Conservation (phyloP, 345 rosid genomes). For the Microcos paniculata region DNA sequence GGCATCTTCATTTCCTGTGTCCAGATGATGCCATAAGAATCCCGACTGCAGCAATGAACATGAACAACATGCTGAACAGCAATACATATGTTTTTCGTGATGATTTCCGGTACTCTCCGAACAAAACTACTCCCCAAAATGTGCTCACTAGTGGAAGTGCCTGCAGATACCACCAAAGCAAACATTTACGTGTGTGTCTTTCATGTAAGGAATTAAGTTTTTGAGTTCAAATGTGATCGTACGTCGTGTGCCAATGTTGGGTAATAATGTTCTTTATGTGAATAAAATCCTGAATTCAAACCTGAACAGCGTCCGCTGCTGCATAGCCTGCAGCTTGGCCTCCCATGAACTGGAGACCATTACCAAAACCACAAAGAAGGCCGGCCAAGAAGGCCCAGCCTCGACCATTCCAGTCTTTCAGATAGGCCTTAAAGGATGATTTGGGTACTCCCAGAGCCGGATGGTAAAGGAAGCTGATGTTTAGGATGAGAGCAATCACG, state of each 20-base stretch:
- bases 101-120: slow-evolving; percentile 84
- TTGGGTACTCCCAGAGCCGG: slow-evolving; percentile 58
- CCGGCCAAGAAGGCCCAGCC: slow-evolving; percentile 87
- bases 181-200: neutral
- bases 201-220: neutral
- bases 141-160: slow-evolving; percentile 93
- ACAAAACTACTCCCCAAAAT: slow-evolving; percentile 77
- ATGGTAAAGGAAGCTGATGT: slow-evolving; percentile 57
- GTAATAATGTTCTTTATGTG: slow-evolving; percentile 31
- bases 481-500: slow-evolving; percentile 51
- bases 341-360: slow-evolving; percentile 86
- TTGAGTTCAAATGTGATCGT: neutral
- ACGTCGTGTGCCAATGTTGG: neutral
- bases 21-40: slow-evolving; percentile 85
- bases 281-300: slow-evolving; percentile 42
- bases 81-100: slow-evolving; percentile 61
- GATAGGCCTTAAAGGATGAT: slow-evolving; percentile 66
- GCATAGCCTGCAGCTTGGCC: slow-evolving; percentile 96
- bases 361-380: slow-evolving; percentile 72
- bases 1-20: slow-evolving; percentile 46
- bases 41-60: slow-evolving; percentile 76
- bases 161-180: slow-evolving; percentile 38
- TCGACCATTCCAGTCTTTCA: slow-evolving; percentile 74
- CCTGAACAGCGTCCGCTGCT: slow-evolving; percentile 85
- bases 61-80: slow-evolving; percentile 60